Evolutionary conservation across 2,329 filamentous ascomycete genomes (phyloP), one percentile per base, ranked within the genome.

Genomic region (Diaporthe sp.): DNA sequence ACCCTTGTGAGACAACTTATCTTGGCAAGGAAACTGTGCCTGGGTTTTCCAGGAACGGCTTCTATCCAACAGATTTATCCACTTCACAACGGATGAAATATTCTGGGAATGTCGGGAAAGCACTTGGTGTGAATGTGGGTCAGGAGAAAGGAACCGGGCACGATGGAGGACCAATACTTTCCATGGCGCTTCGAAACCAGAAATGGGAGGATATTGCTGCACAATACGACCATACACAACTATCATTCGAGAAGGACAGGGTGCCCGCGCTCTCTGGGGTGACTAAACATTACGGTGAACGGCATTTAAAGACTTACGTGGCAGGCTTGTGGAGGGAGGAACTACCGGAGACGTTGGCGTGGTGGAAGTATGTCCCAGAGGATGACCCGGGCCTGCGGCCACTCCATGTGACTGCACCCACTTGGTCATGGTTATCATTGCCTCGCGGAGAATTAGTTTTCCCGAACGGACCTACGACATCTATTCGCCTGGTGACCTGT

Each of bases 31-130:
- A 55, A 53, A 4, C 2, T 61, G 51, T 10, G 51, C 27, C 39
- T 71, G 69, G 69, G 39, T 71, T 12, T 71, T 50, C 27, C 69
- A 71, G 35, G 69, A 71, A 30, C 69, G 69, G 5, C 13, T 61
- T 1, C 27, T 71, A 10, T 61, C 69, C 13, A 37, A 37, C 19
- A 63, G 55, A 61, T 59, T 59, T 15, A 32, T 71, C 22, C 69
- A 71, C 12, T 71, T 71, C 32, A 30, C 56, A 6, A 17, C 5
- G 3, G 30, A n/a, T 4, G 69, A 71, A 32, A 22, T 71, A 22
- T 71, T 61, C 51, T 71, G 69, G 69, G 69, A 71, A 61, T 71
- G 69, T 25, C 55, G 55, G 3, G 13, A 71, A 25, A 61, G 42
- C 10, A 71, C 69, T 8, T 71, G 69, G 69, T 59, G 69, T 25